These are phyloP conservation scores for Phytophthora idaei DNA, from an alignment of 352 stramenopile species.

Conservation along the genomic window DNA sequence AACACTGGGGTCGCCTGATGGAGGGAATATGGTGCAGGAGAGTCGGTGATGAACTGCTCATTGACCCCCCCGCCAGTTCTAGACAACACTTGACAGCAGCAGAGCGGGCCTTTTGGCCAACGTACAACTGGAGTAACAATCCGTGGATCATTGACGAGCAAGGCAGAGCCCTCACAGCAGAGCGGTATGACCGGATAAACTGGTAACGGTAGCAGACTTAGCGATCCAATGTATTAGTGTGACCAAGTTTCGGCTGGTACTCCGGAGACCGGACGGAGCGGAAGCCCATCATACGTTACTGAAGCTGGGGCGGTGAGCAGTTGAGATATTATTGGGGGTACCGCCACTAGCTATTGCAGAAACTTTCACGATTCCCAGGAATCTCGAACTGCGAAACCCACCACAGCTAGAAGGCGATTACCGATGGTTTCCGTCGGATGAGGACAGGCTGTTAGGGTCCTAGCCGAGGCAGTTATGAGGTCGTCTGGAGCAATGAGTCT, in stretches of 20 bases:
- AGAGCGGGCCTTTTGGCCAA: not conserved
- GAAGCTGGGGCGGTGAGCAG: not conserved
- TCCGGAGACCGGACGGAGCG: not conserved
- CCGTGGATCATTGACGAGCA: not conserved
- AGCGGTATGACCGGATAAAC: not conserved
- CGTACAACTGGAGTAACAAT: not conserved
- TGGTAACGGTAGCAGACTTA: not conserved
- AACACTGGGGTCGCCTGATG: not conserved
- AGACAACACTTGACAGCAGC: not conserved
- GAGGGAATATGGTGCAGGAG: not conserved
- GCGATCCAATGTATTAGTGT: not conserved
- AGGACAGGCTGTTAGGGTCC: not conserved
- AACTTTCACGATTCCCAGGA: not conserved
- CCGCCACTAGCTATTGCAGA: not conserved
- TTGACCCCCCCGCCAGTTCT: not conserved
- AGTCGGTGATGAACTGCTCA: not conserved
- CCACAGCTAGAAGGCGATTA: not conserved
- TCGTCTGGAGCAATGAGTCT: not conserved
- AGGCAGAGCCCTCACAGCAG: not conserved
- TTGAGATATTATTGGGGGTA: not conserved
- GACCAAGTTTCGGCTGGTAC: not conserved
- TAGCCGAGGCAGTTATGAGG: not conserved
- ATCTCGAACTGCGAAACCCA: not conserved
- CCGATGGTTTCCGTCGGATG: not conserved
- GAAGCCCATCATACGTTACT: not conserved